Evolutionary conservation across 495 filamentous ascomycete genomes (phyloP).

Genomic region (Aspergillus mulundensis): DNA sequence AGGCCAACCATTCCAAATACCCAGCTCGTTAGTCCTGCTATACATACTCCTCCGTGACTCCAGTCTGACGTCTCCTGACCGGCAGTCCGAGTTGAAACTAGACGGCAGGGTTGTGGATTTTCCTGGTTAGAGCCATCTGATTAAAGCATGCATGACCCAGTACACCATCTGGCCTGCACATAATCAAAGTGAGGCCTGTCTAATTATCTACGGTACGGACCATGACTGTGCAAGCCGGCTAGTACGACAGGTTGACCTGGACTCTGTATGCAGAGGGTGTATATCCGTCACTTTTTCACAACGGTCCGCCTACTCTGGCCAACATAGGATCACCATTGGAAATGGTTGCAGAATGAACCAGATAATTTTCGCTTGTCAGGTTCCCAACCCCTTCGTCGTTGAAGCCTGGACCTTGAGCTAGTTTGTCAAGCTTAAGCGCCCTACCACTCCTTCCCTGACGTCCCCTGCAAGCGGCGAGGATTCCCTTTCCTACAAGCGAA

Average conservation of each 20-base stretch:
- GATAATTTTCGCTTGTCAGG: background rate
- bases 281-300: too few relatives aligned
- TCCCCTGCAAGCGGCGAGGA: background rate
- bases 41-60: background rate
- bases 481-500: background rate
- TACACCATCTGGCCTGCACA: too few relatives aligned
- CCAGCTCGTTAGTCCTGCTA: background rate
- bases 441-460: constrained; percentile 1
- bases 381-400: background rate
- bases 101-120: background rate
- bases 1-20: background rate
- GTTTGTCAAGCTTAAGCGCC: constrained; percentile 9
- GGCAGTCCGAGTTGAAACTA: background rate
- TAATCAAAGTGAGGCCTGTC: too few relatives aligned
- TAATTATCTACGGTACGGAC: too few relatives aligned
- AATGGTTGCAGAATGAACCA: background rate
- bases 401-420: background rate
- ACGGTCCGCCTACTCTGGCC: too few relatives aligned
- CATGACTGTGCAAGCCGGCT: too few relatives aligned
- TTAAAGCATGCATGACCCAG: background rate
- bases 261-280: too few relatives aligned
- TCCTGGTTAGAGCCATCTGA: background rate
- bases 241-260: too few relatives aligned
- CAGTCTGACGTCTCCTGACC: background rate
- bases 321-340: too few relatives aligned